These are phyloP conservation scores for Heliocybe sulcata DNA, from an alignment of 1,284 basidiomycete genomes.

Conservation along the genomic window DNA sequence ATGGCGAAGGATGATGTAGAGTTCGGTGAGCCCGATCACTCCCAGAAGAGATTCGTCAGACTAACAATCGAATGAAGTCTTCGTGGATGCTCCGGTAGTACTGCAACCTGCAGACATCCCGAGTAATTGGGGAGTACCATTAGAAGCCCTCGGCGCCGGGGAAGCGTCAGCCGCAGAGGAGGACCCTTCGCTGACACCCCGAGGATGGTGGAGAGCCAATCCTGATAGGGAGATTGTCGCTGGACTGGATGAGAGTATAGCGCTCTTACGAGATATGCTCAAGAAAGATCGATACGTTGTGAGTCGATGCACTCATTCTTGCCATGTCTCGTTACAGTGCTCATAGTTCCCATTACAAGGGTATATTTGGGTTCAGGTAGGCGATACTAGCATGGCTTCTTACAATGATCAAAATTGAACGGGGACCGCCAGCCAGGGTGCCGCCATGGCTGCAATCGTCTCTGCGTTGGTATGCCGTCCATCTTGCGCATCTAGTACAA, in stretches of 20 bases:
- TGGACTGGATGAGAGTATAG: slow-evolving; percentile 55
- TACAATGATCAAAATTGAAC: background rate
- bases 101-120: slow-evolving; percentile 65
- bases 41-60: background rate
- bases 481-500: slow-evolving; percentile 1
- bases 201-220: slow-evolving; percentile 74
- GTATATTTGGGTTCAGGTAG: slow-evolving; percentile 78
- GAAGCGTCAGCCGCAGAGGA: slow-evolving; percentile 40
- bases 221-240: slow-evolving; percentile 39
- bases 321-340: background rate
- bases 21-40: slow-evolving; percentile 40
- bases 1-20: slow-evolving; percentile 55
- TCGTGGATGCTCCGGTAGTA: slow-evolving; percentile 73
- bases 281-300: slow-evolving; percentile 53
- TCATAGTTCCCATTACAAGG: slow-evolving; percentile 33
- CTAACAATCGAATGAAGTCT: slow-evolving; percentile 41
- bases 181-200: slow-evolving; percentile 59
- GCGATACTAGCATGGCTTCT: slow-evolving; percentile 3
- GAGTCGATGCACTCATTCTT: slow-evolving; percentile 5
- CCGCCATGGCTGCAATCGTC: slow-evolving; percentile 70
- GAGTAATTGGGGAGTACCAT: slow-evolving; percentile 28
- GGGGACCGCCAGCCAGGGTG: slow-evolving; percentile 57
- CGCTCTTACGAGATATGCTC: slow-evolving; percentile 39
- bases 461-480: slow-evolving; percentile 57
- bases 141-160: slow-evolving; percentile 42